These are phyloP conservation scores for Abrus pulchellus DNA, from an alignment of 306 rosid species.

Conservation along the genomic window DNA sequence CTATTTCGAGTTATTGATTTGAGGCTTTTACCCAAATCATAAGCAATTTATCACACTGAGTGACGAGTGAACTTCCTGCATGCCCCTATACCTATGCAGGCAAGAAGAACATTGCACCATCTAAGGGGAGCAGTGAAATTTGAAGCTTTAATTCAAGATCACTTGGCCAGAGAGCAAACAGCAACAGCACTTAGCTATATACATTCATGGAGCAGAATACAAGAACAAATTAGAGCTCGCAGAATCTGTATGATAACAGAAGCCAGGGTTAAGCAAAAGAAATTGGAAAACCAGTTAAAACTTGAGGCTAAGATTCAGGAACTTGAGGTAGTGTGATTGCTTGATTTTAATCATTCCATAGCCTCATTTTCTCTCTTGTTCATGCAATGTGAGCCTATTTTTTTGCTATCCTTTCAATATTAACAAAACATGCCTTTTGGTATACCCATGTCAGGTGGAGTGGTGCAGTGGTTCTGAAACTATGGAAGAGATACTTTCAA, in stretches of 20 bases:
- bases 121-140: slow-evolving; percentile 58
- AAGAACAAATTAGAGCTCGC: slow-evolving; percentile 73
- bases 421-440: slow-evolving; percentile 24
- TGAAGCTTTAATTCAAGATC: slow-evolving; percentile 65
- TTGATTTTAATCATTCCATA: not conserved
- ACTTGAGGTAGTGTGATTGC: slow-evolving; percentile 63
- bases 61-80: slow-evolving; percentile 21
- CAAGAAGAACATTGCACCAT: slow-evolving; percentile 58
- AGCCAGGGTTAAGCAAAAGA: slow-evolving; percentile 68
- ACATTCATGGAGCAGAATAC: slow-evolving; percentile 83
- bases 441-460: slow-evolving; percentile 61
- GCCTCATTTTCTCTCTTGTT: not conserved
- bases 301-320: slow-evolving; percentile 81
- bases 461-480: slow-evolving; percentile 85
- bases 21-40: slow-evolving; percentile 1
- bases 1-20: slow-evolving; percentile 4
- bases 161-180: slow-evolving; percentile 63
- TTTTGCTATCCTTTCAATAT: slow-evolving; percentile 20
- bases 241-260: slow-evolving; percentile 76
- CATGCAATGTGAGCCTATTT: not conserved
- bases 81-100: slow-evolving; percentile 51
- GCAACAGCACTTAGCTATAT: slow-evolving; percentile 64
- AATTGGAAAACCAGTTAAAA: slow-evolving; percentile 69
- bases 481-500: slow-evolving; percentile 79
- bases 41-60: slow-evolving; percentile 17